Evolutionary conservation across 2,329 filamentous ascomycete species (phyloP), one percentile per base, ranked within the genome.

Genomic region (Colletotrichum salicis): DNA sequence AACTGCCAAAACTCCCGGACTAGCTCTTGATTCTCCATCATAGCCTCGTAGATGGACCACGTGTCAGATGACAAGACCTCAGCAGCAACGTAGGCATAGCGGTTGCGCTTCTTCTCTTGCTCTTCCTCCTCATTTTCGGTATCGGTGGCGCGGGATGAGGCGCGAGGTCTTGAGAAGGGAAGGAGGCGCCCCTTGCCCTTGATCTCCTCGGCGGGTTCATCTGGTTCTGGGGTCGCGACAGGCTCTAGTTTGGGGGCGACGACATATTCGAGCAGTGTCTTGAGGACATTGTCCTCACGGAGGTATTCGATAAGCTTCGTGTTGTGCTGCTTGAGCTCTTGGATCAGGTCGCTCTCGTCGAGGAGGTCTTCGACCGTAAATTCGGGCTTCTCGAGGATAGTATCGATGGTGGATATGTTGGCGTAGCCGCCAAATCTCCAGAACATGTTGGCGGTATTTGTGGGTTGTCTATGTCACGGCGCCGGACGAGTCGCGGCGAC

Each of bases 341-440:
- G 95, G 77, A 98, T 96, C 78, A 98, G 86, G 81, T 99, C 96
- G 79, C 93, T 93, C 87, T 99, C 96, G 82, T 98, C 95, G 74
- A 99, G 91, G 72, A 99, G 88, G 81, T 98, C 96, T 84, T 99
- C 96, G 76, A 98, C 92, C 64, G 94, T 95, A 81, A 98, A 95
- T 84, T 97, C 94, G 77, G 97, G 91, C 84, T 97, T 97, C 82
- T 99, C 96, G 82, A 99, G 94, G 79, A 99, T 94, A 77, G 92
- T 95, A 84, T 98, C 96, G 84, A 99, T 94, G 80, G 95, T 93
- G 79, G 96, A 98, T 84, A 97, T 93, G 88, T 94, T 97, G 88
- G 95, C 94, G 89, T 98, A 98, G 80, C 95, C 95, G 89, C 96
- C 96, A 89, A 98, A 99, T 85, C 96, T 93, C 96, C 96, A 99